phyloP scores from a whole-genome alignment of 352 stramenopile genomes.

The Globisporangium alternatum region DNA sequence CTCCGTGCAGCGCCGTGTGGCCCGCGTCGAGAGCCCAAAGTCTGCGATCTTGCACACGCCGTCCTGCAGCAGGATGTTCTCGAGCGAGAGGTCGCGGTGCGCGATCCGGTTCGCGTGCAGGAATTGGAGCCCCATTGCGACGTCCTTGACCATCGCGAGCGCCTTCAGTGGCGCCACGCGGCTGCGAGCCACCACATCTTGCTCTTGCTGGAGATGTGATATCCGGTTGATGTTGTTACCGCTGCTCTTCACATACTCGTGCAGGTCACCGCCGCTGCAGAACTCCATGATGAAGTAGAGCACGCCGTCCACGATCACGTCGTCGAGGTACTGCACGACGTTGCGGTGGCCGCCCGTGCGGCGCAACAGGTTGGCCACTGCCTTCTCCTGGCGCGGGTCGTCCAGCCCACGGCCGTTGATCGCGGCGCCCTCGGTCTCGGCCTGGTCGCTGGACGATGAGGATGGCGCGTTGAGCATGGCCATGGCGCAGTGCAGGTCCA shows the following conservation, averaged over 20 bases:
- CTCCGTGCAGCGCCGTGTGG: conserved; percentile 20
- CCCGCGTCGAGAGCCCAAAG: conserved; percentile 42
- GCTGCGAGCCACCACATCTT: neutral
- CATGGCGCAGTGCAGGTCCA: conserved; percentile 4
- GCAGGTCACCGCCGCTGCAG: conserved; percentile 3
- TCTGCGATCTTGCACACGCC: conserved; percentile 46
- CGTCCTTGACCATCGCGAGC: conserved; percentile 38
- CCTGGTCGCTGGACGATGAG: neutral
- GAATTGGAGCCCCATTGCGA: conserved; percentile 38
- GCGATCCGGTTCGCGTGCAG: conserved; percentile 43
- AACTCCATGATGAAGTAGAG: conserved; percentile 7
- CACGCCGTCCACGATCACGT: conserved; percentile 36
- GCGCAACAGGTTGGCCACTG: conserved; percentile 31
- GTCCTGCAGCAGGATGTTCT: conserved; percentile 48
- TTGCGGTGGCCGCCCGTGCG: conserved; percentile 37
- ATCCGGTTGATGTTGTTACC: neutral
- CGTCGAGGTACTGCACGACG: conserved; percentile 42
- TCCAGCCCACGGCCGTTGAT: conserved; percentile 11
- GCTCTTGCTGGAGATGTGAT: neutral
- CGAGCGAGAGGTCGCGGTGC: conserved; percentile 51
- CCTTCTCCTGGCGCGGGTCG: conserved; percentile 41
- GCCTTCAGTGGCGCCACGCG: conserved; percentile 34
- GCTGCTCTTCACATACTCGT: neutral
- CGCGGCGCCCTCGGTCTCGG: neutral
- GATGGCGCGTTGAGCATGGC: conserved; percentile 1